Conservation (phyloP, 345 rosid species). For the Salix viminalis region DNA sequence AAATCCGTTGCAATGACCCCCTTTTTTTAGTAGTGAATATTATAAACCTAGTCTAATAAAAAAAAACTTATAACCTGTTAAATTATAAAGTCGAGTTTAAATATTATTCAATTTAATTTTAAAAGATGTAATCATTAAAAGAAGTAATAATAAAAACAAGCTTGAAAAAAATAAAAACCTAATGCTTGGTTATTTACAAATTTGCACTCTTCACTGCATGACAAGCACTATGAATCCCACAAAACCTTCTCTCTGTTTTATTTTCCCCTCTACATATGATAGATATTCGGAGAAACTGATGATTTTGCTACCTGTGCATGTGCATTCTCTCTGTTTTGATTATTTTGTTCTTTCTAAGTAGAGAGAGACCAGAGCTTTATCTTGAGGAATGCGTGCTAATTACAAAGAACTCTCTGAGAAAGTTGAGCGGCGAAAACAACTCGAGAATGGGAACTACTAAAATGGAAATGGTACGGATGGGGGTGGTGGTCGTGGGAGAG, state of each 20-base stretch:
- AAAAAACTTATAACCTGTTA: no score
- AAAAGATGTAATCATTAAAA: no score
- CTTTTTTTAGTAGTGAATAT: no score
- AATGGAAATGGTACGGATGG: constrained; percentile 70
- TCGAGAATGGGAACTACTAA: constrained; percentile 65
- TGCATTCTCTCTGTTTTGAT: background rate
- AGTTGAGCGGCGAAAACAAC: constrained; percentile 80
- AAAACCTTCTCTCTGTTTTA: no score
- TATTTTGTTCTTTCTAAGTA: constrained; percentile 21
- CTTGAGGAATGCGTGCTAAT: constrained; percentile 58
- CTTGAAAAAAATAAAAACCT: background rate
- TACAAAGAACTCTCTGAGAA: constrained; percentile 76
- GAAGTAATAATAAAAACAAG: no score
- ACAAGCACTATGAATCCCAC: background rate
- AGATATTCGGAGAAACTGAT: background rate
- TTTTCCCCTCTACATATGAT: background rate
- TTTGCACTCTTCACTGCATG: background rate
- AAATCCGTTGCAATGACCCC: no score
- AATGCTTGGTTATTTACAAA: background rate
- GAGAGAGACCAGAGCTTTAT: constrained; percentile 86
- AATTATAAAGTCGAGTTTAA: no score
- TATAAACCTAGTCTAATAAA: no score
- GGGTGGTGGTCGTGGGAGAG: constrained; percentile 95
- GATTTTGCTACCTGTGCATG: background rate
- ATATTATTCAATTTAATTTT: no score